Percentiles rank a stretch among this genome's conserved stretches.
Evolutionary conservation across 352 stramenopile species (phyloP).

Genomic region (Albugo laibachii): DNA sequence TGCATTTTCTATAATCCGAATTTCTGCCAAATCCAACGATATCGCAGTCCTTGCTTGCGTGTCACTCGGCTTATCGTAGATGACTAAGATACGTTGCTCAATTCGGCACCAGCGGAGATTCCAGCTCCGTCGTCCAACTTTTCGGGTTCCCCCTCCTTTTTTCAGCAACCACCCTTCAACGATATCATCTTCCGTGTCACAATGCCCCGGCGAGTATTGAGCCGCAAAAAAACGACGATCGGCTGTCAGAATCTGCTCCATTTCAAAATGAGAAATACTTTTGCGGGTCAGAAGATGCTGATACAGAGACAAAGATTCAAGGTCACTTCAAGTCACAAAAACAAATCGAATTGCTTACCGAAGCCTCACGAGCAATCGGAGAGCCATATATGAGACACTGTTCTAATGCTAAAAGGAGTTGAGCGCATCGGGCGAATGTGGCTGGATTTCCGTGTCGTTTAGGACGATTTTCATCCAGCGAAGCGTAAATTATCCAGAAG

Average conservation of each 20-base stretch:
- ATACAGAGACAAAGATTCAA: background rate
- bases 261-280: constrained; percentile 42
- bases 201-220: constrained; percentile 15
- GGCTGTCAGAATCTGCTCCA: constrained; percentile 48
- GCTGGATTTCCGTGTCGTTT: constrained; percentile 36
- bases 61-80: constrained; percentile 33
- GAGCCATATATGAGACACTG: constrained; percentile 68
- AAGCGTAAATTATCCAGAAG: constrained; percentile 69
- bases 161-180: constrained; percentile 46
- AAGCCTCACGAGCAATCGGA: constrained; percentile 25
- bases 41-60: constrained; percentile 37
- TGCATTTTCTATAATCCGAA: constrained; percentile 42
- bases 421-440: constrained; percentile 46
- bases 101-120: constrained; percentile 53
- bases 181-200: constrained; percentile 1
- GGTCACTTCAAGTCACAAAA: background rate
- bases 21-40: constrained; percentile 32
- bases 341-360: constrained; percentile 1
- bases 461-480: constrained; percentile 56
- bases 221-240: constrained; percentile 54
- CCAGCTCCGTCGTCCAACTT: constrained; percentile 62
- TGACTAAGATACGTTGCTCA: constrained; percentile 49
- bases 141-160: constrained; percentile 55
- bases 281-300: constrained; percentile 32
- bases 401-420: constrained; percentile 54